A percentile compares a stretch with the other conserved stretches of the same genome.
phyloP scores from a whole-genome alignment of 148 eudicot species.

The Cornus florida region DNA sequence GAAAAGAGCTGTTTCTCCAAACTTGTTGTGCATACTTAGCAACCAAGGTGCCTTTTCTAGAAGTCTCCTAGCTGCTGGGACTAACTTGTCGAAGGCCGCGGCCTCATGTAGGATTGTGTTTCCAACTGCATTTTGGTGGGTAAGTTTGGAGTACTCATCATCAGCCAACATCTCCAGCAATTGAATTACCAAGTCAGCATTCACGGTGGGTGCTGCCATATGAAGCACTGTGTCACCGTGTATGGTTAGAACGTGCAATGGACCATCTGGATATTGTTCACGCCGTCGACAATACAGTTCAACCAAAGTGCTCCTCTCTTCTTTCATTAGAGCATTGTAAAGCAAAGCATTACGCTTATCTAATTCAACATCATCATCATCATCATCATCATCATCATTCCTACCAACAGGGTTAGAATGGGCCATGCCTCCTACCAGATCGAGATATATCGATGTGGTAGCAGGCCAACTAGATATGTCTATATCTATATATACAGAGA shows the following conservation, averaged over 20 bases:
- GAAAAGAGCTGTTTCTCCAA: constrained; percentile 9
- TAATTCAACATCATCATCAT: too few species aligned
- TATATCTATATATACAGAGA: too few species aligned
- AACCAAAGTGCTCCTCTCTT: background rate
- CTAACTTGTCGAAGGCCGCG: background rate
- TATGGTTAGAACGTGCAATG: background rate
- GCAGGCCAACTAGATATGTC: too few species aligned
- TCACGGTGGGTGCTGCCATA: background rate
- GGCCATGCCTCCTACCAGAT: background rate
- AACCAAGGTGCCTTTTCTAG: background rate
- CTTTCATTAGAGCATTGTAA: background rate
- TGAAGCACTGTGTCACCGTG: constrained; percentile 14
- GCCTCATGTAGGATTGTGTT: constrained; percentile 16
- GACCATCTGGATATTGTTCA: background rate
- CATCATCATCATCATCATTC: background rate
- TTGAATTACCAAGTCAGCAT: background rate
- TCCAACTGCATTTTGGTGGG: background rate
- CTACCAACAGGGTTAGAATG: background rate
- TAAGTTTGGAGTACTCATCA: background rate
- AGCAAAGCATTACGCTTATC: background rate
- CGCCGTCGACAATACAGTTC: background rate
- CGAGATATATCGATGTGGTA: too few species aligned
- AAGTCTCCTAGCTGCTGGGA: background rate
- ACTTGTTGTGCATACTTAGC: background rate
- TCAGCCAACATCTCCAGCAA: background rate